Evolutionary conservation across 176 grass and related monocot genomes (phyloP).

Genomic region (Olyra latifolia): DNA sequence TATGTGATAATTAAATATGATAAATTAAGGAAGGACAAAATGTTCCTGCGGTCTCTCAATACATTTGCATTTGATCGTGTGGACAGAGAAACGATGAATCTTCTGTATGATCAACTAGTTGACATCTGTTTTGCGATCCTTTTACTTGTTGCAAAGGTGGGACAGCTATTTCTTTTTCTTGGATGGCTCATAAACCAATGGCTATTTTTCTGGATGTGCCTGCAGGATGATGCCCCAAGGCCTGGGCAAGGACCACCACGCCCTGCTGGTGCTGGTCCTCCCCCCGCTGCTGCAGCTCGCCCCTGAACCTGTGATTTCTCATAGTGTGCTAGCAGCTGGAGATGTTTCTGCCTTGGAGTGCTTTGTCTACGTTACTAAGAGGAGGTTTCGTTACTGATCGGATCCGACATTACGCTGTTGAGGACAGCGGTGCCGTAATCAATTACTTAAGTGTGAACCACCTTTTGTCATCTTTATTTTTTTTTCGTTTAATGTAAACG

Average conservation of each 20-base stretch:
- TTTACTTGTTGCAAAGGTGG: background rate
- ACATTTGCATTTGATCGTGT: background rate
- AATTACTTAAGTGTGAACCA: too few relatives aligned
- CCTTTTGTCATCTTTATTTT: background rate
- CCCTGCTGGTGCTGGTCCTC: background rate
- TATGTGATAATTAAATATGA: constrained; percentile 21
- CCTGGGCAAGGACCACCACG: background rate
- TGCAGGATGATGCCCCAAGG: constrained; percentile 20
- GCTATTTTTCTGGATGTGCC: background rate
- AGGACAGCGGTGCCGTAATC: background rate
- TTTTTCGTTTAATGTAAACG: background rate
- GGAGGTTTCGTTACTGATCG: too few relatives aligned
- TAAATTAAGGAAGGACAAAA: background rate
- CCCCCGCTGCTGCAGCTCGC: background rate
- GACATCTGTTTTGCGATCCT: background rate
- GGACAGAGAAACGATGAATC: background rate
- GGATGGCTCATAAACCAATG: background rate
- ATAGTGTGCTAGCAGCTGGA: background rate
- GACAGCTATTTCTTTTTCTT: background rate
- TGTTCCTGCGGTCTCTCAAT: background rate
- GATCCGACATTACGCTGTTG: background rate
- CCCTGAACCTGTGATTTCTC: background rate
- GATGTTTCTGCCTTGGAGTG: background rate
- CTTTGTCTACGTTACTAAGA: background rate
- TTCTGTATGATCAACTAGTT: background rate